Evolutionary conservation across 2,329 filamentous ascomycete genomes (phyloP), one percentile per base, ranked within the genome.

Genomic region (Aspergillus vadensis): DNA sequence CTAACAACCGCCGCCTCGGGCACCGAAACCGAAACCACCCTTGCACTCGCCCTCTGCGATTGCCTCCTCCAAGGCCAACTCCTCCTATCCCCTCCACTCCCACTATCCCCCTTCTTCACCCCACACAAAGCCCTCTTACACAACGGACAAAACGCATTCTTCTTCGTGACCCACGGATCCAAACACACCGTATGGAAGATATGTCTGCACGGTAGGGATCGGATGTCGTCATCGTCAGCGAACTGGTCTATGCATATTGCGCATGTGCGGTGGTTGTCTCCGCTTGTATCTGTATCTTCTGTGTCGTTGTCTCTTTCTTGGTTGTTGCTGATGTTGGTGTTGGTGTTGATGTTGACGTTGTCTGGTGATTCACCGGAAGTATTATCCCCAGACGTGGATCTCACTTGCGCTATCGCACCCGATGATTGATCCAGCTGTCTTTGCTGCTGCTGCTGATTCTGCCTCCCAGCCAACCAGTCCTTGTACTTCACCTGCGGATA

Each of bases 111-210:
- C 7, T 5, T 6, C 17, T 21, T 44, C 5, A 14, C 25, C 9
- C 25, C 25, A 5, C 2, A 50, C 9, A 50, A 17, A 0, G 15
- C 15, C 23, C 52, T 64, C 80, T 98, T 98, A 83, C 95, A 98
- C 8, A 98, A 87, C 5, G 95, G 95, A 75, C 95, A 99, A 81
- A 93, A 97, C 17, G 95, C 95, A 65, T 94, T 89, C 64, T 95
- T 87, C 72, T 90, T 93, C 3, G 94, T 98, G 64, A 99, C 81
- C 95, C 95, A 99, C 8, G 95, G 95, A 69, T 99, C 95, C 47
- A 99, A 86, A 73, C 95, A 99, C 30, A 89, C 90, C 55, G 92
- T 92, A 74, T 99, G 95, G 85, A 98, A 99, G 57, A 94, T 92
- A 76, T 98, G 95, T n/a, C 93, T 93, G 70, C 95, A 98, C 4